A percentile compares a stretch with the other conserved stretches of the same genome.
Evolutionary conservation across 257 asterid species (phyloP).

Genomic region (Scutellaria galericulata): DNA sequence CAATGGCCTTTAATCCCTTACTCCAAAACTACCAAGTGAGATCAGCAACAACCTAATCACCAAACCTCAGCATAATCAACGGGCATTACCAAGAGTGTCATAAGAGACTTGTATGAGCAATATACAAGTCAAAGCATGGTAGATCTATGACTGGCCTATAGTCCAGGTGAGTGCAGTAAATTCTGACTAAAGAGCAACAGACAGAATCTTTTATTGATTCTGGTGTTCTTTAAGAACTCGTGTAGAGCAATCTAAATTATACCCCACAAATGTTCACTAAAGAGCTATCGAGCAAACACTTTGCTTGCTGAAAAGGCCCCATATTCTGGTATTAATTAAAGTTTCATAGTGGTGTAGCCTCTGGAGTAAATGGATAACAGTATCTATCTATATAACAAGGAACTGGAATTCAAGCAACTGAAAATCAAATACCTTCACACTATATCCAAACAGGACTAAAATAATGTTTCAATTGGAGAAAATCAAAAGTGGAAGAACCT

Average conservation of each 20-base stretch:
- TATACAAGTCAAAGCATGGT: background rate
- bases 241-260: background rate
- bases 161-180: background rate
- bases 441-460: background rate
- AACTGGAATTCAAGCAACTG: conserved; percentile 22
- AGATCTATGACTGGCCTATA: background rate
- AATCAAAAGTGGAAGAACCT: conserved; percentile 28
- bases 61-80: no score
- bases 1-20: background rate
- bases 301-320: conserved; percentile 1
- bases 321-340: background rate
- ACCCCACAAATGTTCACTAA: background rate
- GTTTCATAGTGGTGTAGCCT: conserved; percentile 3
- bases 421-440: background rate
- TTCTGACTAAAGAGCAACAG: no score
- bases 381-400: background rate
- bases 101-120: no score
- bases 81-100: no score
- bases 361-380: background rate
- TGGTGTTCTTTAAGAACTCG: background rate
- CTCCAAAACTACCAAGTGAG: background rate
- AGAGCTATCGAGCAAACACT: background rate
- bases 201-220: background rate
- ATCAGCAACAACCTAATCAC: no score
- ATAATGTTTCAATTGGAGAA: conserved; percentile 1